Base-by-base conservation (phyloP, 169 alveolate species). In the Plasmodium reichenowi region DNA sequence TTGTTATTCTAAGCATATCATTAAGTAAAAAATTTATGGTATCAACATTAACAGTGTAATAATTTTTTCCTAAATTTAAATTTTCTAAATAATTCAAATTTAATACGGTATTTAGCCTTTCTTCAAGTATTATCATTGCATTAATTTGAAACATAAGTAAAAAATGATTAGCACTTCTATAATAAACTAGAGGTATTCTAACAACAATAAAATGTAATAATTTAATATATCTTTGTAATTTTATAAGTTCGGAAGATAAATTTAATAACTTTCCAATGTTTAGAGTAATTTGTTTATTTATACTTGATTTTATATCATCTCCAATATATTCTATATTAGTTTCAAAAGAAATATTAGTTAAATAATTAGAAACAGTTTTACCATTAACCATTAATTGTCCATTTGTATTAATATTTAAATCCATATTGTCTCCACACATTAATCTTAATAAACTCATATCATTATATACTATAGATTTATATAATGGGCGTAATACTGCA, bases 61-160 rank as follows among this genome's bases (percentile, higher is more conserved):
- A 45, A 58, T 52, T 29, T 5, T 3, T 47, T 71, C 45, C 45
- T 29, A 45, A 45, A 45, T 43, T 43, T 63, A 12, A 15, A 15
- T 48, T 10, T 58, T 71, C 80, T 45, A 71, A 13, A 20, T 71
- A 71, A 45, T 71, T 71, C 24, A n/a, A 1, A 48, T 71, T n/a
- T 24, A 71, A 58, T 22, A 7, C 1, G 50, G 17, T 2, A 32
- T 71, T 60, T 15, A 71, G 10, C 8, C 50, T 47, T 20, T 71
- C 80, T 71, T 71, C 80, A 6, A 71, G 80, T 12, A 71, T 71
- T 22, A 4, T 0, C 80, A 71, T 71, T 22, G 80, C 80, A 71
- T 71, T 71, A 48, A n/a, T 45, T 17, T 71, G 68, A 32, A 71
- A 71, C 80, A 71, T 71, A 32, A 71, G 67, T 71, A 63, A 60